phyloP scores from a whole-genome alignment of 352 stramenopile species.

The Peronosclerospora sorghi region DNA sequence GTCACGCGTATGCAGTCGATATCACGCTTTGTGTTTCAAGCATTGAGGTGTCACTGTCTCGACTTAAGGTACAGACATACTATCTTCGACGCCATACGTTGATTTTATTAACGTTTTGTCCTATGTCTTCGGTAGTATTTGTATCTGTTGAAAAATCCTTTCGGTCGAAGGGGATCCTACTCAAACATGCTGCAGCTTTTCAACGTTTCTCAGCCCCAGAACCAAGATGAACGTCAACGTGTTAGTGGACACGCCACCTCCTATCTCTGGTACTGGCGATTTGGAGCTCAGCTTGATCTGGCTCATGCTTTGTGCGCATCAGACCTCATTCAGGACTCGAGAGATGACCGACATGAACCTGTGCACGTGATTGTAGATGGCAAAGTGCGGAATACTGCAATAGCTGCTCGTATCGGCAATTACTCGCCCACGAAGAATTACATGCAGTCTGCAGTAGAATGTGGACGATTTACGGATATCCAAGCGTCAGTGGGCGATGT shows the following conservation, averaged over 20 bases:
- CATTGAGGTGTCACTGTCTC: slow-evolving; percentile 16
- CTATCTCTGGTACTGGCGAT: slow-evolving; percentile 16
- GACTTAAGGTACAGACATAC: slow-evolving; percentile 21
- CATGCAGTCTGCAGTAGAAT: background rate
- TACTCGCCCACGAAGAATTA: slow-evolving; percentile 23
- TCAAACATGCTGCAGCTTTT: background rate
- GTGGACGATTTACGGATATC: slow-evolving; percentile 23
- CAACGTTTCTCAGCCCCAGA: slow-evolving; percentile 1
- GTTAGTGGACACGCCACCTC: background rate
- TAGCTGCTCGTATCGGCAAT: slow-evolving; percentile 28
- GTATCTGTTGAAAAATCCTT: slow-evolving; percentile 33
- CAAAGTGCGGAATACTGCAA: slow-evolving; percentile 12
- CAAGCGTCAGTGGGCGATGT: slow-evolving; percentile 29
- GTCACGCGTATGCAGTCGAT: slow-evolving; percentile 12
- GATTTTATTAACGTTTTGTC: background rate
- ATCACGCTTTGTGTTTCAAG: slow-evolving; percentile 10
- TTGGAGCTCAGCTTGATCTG: slow-evolving; percentile 23
- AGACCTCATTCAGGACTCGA: slow-evolving; percentile 13
- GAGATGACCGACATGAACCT: background rate
- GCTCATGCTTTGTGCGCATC: slow-evolving; percentile 9
- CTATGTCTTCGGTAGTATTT: slow-evolving; percentile 18
- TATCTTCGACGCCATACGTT: too few species aligned
- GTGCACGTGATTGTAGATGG: slow-evolving; percentile 5
- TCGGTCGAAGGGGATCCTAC: background rate
- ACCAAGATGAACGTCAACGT: background rate